These are phyloP conservation scores for Leishmania tropica DNA, from an alignment of 208 protist species.

Conservation along the genomic window DNA sequence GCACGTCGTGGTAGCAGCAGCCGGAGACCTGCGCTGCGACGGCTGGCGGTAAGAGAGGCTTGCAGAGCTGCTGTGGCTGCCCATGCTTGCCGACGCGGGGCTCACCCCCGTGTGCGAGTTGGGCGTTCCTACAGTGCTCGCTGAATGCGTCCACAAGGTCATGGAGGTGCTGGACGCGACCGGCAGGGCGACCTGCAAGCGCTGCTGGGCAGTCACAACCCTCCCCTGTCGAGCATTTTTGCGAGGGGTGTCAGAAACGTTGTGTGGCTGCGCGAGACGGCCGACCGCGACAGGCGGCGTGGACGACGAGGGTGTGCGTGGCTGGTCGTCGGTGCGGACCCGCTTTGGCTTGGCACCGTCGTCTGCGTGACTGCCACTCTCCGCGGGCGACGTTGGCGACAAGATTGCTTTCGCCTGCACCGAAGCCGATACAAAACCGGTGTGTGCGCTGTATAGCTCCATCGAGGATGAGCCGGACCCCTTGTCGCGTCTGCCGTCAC, in stretches of 20 bases:
- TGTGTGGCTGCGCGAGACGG: not conserved
- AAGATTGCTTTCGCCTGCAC: not conserved
- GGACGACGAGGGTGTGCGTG: not conserved
- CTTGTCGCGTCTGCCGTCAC: slow-evolving; percentile 4
- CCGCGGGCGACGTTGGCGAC: not conserved
- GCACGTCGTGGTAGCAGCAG: slow-evolving; percentile 2
- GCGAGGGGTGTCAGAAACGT: not conserved
- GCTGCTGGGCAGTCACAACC: slow-evolving; percentile 10
- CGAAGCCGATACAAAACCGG: slow-evolving; percentile 32
- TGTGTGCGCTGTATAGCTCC: slow-evolving; percentile 35
- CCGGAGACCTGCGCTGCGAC: not conserved
- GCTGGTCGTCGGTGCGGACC: not conserved
- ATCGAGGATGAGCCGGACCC: slow-evolving; percentile 18
- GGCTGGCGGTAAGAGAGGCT: slow-evolving; percentile 1
- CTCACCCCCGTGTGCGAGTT: slow-evolving; percentile 4
- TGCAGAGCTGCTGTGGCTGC: slow-evolving; percentile 6
- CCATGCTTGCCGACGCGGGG: not conserved
- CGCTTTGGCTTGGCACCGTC: slow-evolving; percentile 3
- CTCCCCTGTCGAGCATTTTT: not conserved
- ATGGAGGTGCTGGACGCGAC: slow-evolving; percentile 7
- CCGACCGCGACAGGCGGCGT: not conserved
- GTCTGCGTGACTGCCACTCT: not conserved
- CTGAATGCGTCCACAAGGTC: slow-evolving; percentile 1
- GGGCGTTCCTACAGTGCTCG: slow-evolving; percentile 14
- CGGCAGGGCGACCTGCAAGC: slow-evolving; percentile 12